phyloP scores from a whole-genome alignment of 202 grass and related monocot genomes.

The Miscanthus sacchariflorus region DNA sequence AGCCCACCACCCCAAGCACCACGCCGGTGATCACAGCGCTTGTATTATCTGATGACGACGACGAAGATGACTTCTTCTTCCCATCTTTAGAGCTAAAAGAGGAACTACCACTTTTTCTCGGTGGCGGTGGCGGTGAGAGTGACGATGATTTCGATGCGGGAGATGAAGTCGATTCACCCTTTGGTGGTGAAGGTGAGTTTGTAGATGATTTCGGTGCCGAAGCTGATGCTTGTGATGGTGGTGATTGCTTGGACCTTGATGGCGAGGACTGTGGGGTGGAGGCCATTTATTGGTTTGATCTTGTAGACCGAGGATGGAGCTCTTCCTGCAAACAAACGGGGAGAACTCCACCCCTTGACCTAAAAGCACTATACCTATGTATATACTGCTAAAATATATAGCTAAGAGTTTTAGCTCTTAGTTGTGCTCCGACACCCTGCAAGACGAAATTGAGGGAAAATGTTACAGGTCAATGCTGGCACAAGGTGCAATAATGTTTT shows the following conservation, averaged over 20 bases:
- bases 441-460: not conserved
- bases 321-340: slow-evolving; percentile 34
- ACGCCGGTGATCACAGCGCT: slow-evolving; percentile 23
- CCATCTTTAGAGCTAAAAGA: slow-evolving; percentile 18
- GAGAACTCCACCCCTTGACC: slow-evolving; percentile 47
- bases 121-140: not conserved
- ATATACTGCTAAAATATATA: not conserved
- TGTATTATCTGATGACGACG: not conserved
- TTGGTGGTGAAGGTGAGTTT: not conserved
- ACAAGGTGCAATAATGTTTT: not conserved
- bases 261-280: slow-evolving; percentile 25
- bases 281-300: slow-evolving; percentile 41
- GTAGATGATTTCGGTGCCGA: not conserved
- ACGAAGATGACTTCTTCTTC: not conserved
- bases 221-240: not conserved
- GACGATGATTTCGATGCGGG: not conserved
- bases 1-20: slow-evolving; percentile 34
- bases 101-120: not conserved
- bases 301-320: slow-evolving; percentile 6
- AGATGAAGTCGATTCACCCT: not conserved
- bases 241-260: not conserved
- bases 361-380: not conserved
- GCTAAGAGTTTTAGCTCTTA: slow-evolving; percentile 1
- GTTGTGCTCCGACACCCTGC: slow-evolving; percentile 27
- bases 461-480: not conserved